Base-by-base conservation (phyloP, 2,329 filamentous ascomycete species). In the Paecilomyces niveus region DNA sequence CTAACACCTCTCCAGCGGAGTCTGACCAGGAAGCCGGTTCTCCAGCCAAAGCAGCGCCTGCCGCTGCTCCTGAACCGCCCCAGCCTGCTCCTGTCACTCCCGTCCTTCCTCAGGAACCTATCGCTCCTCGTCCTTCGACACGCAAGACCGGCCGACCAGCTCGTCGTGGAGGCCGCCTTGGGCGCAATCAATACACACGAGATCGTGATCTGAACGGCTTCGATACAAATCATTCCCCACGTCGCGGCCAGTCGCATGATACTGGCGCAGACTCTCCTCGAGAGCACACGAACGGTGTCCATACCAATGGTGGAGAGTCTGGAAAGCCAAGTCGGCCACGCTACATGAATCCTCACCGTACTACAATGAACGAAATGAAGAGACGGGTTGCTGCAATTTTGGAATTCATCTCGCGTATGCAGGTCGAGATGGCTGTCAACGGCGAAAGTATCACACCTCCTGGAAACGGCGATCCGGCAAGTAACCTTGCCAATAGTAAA, bases 331-430 rank as follows among this genome's bases (percentile, higher is more conserved):
- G 83, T 64, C 91, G 89, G 71, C 72, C 78, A 3, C 80, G 80
- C 61, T 79, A 81, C 55, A 78, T 79, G 72, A 79, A 83, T 62
- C 74, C 81, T 11, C 78, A 83, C 56, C 78, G 81, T 65, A 84
- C 92, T 58, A 92, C 87, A 29, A 89, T 95, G 86, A 87, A 87
- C 60, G 92, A 96, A 69, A 92, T 96, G 85, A 90, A 89, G 75
- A 85, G 89, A 63, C 87, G 91, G 9, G 90, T 92, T 5, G 85
- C 89, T 3, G 89, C 85, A 21, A 95, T 97, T 70, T 82, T 96
- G 59, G 91, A 94, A 65, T 97, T 93, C 69, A 96, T 97, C 62
- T 88, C 89, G 3, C 86, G 90, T 64, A 93, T 91, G 58, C 92
- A 97, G 72, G 81, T 96, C 6, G 92, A 97, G 68, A 83, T 96